Conservation (phyloP, 306 rosid species). For the Rosa rugosa region DNA sequence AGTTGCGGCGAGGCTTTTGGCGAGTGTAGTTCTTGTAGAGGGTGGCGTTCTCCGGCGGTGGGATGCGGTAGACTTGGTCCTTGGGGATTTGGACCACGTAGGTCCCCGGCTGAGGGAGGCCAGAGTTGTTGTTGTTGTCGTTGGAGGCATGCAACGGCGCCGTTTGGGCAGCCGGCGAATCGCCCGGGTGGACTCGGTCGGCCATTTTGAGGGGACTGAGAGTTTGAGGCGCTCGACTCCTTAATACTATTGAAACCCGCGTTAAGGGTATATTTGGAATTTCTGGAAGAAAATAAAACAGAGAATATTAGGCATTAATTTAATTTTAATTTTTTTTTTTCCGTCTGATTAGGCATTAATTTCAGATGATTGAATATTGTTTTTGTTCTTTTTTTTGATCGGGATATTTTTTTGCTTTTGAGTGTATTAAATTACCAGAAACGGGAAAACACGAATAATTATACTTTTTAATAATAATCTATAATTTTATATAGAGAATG, state of each 20-base stretch:
- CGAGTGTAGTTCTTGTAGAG: slow-evolving; percentile 44
- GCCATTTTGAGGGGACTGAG: slow-evolving; percentile 38
- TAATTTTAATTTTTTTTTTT: too few relatives aligned
- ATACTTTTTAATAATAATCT: too few relatives aligned
- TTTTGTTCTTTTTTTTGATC: too few relatives aligned
- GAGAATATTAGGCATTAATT: too few relatives aligned
- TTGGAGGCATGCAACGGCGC: background rate
- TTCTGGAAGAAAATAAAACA: background rate
- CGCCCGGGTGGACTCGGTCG: slow-evolving; percentile 64
- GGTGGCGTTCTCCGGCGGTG: slow-evolving; percentile 68
- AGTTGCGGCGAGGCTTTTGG: slow-evolving; percentile 28
- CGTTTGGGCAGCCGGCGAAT: slow-evolving; percentile 22
- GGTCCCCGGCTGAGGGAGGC: slow-evolving; percentile 50
- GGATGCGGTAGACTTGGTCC: slow-evolving; percentile 75
- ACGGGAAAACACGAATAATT: too few relatives aligned
- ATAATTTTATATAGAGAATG: too few relatives aligned
- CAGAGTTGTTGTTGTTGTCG: too few relatives aligned
- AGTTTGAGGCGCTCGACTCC: background rate
- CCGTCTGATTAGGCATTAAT: too few relatives aligned
- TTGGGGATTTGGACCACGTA: slow-evolving; percentile 71
- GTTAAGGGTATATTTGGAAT: background rate
- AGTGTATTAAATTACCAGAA: too few relatives aligned
- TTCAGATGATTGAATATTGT: too few relatives aligned
- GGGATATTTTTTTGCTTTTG: too few relatives aligned
- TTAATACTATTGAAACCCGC: background rate